phyloP scores from a whole-genome alignment of 306 rosid genomes.

The Malus domestica region ASM211411v1 NC_041790.1:37526001-37526500 shows the following conservation, averaged over 20 bases:
- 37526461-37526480: fast-evolving
- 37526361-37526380: too few relatives aligned
- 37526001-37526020: fast-evolving
- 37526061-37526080: fast-evolving
- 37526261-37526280: fast-evolving
- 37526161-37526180: fast-evolving
- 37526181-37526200: too few relatives aligned
- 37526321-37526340: fast-evolving
- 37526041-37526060: too few relatives aligned
- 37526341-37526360: fast-evolving
- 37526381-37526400: too few relatives aligned
- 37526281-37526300: fast-evolving
- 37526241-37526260: too few relatives aligned
- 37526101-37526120: too few relatives aligned
- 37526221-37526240: too few relatives aligned
- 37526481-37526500: fast-evolving
- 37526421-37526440: fast-evolving
- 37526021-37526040: fast-evolving
- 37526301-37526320: fast-evolving
- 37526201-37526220: too few relatives aligned
- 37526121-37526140: fast-evolving
- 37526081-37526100: fast-evolving
- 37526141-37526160: too few relatives aligned
- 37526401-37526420: fast-evolving
- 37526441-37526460: fast-evolving